phyloP scores from a whole-genome alignment of 2,329 filamentous ascomycete genomes.

The Graphilbum fragrans region DNA sequence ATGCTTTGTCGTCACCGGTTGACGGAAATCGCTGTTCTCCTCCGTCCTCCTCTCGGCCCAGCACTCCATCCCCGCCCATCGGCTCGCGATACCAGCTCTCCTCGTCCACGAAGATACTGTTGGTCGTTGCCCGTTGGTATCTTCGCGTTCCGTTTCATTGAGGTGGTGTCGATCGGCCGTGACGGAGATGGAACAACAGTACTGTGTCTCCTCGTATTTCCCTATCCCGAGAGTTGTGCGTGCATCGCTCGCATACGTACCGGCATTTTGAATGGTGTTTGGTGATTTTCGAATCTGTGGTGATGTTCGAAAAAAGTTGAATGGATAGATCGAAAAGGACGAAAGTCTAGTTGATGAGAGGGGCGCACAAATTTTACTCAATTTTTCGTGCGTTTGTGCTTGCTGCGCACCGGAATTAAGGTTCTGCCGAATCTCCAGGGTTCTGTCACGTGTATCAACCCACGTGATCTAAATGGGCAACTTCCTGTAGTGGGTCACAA shows the following conservation, averaged over 20 bases:
- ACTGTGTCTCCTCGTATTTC: no score
- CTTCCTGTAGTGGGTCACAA: no score
- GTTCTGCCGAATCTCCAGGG: neutral
- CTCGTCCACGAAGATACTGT: no score
- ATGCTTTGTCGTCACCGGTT: neutral
- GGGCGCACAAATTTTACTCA: neutral
- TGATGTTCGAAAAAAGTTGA: neutral
- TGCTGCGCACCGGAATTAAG: neutral
- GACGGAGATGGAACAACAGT: no score
- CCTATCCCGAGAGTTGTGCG: neutral
- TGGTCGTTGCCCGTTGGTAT: no score
- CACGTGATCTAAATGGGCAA: no score
- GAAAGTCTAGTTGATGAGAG: neutral
- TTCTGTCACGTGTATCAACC: neutral
- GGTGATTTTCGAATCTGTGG: neutral
- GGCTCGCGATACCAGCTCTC: no score
- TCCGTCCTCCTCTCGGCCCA: neutral
- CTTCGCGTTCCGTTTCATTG: no score
- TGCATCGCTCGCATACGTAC: slow-evolving; percentile 15
- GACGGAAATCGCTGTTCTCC: neutral
- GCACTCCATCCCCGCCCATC: no score
- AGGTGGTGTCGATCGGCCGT: no score
- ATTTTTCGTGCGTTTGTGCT: neutral
- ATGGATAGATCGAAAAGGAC: neutral
- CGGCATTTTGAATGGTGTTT: slow-evolving; percentile 25